Conservation (phyloP, 495 filamentous ascomycete genomes). For the Neurospora africana region DNA sequence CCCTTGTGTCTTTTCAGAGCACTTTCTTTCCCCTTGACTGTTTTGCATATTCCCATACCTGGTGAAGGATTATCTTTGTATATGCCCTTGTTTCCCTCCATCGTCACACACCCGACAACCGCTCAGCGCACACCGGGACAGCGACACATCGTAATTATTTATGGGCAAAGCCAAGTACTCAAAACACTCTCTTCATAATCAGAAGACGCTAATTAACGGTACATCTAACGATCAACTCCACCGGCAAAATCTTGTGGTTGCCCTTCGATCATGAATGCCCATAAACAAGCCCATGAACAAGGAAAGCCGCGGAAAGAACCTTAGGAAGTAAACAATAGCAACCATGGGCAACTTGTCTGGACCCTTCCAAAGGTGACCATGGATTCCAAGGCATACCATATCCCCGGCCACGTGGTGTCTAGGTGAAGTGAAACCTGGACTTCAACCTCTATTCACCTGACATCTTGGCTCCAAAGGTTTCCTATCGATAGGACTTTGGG, state of each 20-base stretch:
- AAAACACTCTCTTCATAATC: background rate
- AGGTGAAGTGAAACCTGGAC: background rate
- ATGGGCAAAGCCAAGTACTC: background rate
- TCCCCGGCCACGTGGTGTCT: background rate
- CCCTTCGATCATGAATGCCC: background rate
- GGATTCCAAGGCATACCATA: background rate
- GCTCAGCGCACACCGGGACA: no score
- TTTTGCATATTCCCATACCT: background rate
- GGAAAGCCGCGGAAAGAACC: background rate
- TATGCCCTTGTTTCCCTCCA: no score
- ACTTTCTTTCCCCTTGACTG: background rate
- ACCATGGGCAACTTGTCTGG: background rate
- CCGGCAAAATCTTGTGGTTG: background rate
- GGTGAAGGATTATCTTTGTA: no score
- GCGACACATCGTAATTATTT: background rate
- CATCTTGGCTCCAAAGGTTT: background rate
- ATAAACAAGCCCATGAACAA: background rate
- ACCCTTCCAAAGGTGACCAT: background rate
- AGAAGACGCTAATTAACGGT: background rate
- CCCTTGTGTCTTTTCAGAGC: background rate
- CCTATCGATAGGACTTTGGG: background rate
- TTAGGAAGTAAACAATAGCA: background rate
- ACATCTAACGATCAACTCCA: background rate
- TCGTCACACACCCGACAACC: no score
- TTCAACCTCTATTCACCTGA: background rate